Base-by-base conservation (phyloP, 768 basidiomycete genomes). In the Tephrocybe sp. region DNA sequence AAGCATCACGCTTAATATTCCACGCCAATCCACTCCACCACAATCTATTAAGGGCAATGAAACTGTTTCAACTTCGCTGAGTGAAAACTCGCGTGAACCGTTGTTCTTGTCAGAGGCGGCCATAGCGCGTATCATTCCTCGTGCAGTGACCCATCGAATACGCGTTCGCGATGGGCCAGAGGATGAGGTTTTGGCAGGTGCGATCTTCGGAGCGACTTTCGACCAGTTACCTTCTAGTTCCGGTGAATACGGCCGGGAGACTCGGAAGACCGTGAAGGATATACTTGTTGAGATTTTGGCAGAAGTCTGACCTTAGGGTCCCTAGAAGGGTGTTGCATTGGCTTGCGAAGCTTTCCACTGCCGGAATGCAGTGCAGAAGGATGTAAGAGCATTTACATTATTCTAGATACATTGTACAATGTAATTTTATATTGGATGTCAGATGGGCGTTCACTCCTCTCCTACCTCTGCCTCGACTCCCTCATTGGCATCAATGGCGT, bases 91-190 rank as follows among this genome's bases (percentile, higher is more conserved):
- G 42, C 57, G 57, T 22, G 58, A 64, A 37, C 60, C 68, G 29
- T 57, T 84, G 54, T 85, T 86, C 49, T 81, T 87, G 3, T 84
- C 84, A 4, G 86, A 88, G 62, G 82, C 83, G 49, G 86, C 91
- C 57, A 74, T 88, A 54, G 85, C 85, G 48, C 76, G 86, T 50
- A 81, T 89, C 23, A 78, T 88, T 54, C 86, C 86, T 29, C 69
- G 86, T 18, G 80, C 84, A 0, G 75, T 91, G 24, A 83, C 85
- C 6, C 90, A 92, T 67, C 83, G 90, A 10, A 60, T 92, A 52
- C 73, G 84, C 42, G 77, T 88, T 47, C 74, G 88, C 30, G 77
- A 82, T 61, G 80, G 86, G 1, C 85, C 85, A 1, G 72, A 80
- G 50, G 85, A 88, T 50, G 86, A 91, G 61, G 65, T 88, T 2